Evolutionary conservation across 495 filamentous ascomycete species (phyloP), one percentile per base, ranked within the genome.

Genomic region (Daldinia loculata): DNA sequence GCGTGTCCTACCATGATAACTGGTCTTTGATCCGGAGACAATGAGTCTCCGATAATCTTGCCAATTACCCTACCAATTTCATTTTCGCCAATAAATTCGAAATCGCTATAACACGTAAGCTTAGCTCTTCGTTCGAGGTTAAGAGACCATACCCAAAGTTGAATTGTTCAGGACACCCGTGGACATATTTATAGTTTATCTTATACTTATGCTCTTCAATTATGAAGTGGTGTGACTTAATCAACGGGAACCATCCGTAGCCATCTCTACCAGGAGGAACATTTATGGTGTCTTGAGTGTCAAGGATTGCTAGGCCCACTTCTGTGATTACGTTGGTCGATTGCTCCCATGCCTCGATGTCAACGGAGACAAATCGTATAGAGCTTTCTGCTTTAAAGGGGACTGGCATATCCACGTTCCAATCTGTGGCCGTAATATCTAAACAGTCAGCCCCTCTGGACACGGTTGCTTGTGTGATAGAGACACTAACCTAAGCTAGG

Each of bases 1-100:
- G 89, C 89, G 75, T 97, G 93, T 39, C 93, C 95, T 7, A 98
- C 88, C 22, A 97, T 85, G 22, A 97, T 81, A 15, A 97, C 79
- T 3, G 88, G 88, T 66, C 91, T 89, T 39, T 74, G 78, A 48
- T 79, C 74, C 29, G 66, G 39, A 15, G 63, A 67, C 3, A n/a
- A n/a, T n/a, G n/a, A n/a, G 26, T 80, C 58, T 45, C 63, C 66
- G 17, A 85, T 76, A 45, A 81, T 69, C 6, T 55, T 19, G 0
- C 70, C 30, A 32, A 85, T 48, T 6, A 62, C 38, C 8, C 19
- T 6, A 0, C 59, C 17, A 2, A 79, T 64, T 12, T 79, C 52
- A 0, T 27, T 38, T 5, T 41, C 11, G 1, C 34, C 15, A 12
- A 82, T 55, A 17, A 81, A 68, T 36, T 83, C 74, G 43, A 78